Conservation (phyloP, 1,284 basidiomycete genomes). For the Ceraceosorus guamensis region DNA sequence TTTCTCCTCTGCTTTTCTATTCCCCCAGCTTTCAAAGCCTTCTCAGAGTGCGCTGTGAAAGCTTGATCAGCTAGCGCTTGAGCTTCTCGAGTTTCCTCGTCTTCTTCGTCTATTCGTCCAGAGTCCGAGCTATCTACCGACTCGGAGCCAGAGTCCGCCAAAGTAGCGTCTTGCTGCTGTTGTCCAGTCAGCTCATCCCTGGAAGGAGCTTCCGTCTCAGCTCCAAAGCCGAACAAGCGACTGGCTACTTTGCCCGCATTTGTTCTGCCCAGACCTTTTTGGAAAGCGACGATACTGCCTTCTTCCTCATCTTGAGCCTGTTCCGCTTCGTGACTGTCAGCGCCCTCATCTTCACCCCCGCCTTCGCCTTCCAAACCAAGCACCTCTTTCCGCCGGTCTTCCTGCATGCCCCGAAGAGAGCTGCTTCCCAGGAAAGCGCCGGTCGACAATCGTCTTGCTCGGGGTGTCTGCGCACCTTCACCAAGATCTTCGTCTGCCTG, state of each 20-base stretch:
- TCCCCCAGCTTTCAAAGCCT: too few relatives aligned
- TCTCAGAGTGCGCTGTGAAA: too few relatives aligned
- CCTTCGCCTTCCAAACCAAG: conserved; percentile 18
- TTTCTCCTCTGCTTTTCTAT: too few relatives aligned
- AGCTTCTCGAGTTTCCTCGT: conserved; percentile 7
- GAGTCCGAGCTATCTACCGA: not conserved
- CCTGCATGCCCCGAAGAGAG: conserved; percentile 27
- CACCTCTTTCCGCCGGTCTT: conserved; percentile 23
- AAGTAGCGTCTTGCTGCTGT: not conserved
- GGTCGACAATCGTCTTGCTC: conserved; percentile 27
- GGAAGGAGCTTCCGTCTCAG: not conserved
- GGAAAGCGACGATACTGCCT: conserved; percentile 1
- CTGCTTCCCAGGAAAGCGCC: conserved; percentile 28
- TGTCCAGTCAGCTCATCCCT: not conserved
- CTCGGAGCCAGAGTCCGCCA: not conserved
- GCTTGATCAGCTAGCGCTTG: not conserved
- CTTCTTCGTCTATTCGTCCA: not conserved
- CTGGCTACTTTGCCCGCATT: not conserved
- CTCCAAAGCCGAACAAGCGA: not conserved
- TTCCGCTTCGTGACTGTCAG: conserved; percentile 3
- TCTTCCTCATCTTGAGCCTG: conserved; percentile 2
- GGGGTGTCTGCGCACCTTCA: conserved; percentile 12
- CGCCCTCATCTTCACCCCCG: too few relatives aligned
- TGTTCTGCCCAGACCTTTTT: not conserved
- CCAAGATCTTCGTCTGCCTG: conserved; percentile 23